Evolutionary conservation across 257 asterid species (phyloP).

Genomic region (Nicotiana knightiana): DNA sequence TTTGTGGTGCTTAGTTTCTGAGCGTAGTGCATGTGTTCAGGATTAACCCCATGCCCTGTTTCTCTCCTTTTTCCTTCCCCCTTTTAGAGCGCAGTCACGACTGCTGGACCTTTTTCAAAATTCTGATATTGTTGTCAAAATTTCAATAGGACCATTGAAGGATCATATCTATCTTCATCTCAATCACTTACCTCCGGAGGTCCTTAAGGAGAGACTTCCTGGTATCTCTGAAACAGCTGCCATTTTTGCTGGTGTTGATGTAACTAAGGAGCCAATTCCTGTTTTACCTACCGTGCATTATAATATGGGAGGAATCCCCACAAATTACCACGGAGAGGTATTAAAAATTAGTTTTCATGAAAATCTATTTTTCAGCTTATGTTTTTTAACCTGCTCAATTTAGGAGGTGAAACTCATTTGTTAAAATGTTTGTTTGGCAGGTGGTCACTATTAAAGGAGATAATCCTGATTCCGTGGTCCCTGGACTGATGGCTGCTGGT

Average conservation of each 20-base stretch:
- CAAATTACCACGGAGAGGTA: slow-evolving; percentile 96
- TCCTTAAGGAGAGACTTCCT: slow-evolving; percentile 95
- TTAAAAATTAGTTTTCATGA: neutral
- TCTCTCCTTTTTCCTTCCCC: neutral
- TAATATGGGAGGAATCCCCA: slow-evolving; percentile 99
- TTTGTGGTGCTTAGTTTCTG: neutral
- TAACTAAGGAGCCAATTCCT: slow-evolving; percentile 95
- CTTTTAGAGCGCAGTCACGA: neutral
- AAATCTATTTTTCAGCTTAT: neutral
- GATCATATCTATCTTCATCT: slow-evolving; percentile 96
- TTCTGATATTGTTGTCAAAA: neutral
- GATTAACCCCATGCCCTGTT: neutral
- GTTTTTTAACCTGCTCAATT: neutral
- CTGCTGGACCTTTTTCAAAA: neutral
- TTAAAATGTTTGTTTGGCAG: slow-evolving; percentile 25
- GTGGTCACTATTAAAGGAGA: slow-evolving; percentile 68
- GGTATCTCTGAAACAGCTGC: slow-evolving; percentile 99
- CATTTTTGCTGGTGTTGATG: slow-evolving; percentile 97
- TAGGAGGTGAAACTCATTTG: neutral
- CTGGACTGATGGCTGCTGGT: slow-evolving; percentile 97
- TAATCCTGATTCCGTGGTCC: slow-evolving; percentile 67
- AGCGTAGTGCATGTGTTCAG: neutral
- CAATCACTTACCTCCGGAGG: slow-evolving; percentile 98
- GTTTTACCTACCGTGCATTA: slow-evolving; percentile 96
- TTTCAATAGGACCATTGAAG: slow-evolving; percentile 66